Base-by-base conservation (phyloP, 192 early-diverging fungal genomes). In the Backusella macrospora region DNA sequence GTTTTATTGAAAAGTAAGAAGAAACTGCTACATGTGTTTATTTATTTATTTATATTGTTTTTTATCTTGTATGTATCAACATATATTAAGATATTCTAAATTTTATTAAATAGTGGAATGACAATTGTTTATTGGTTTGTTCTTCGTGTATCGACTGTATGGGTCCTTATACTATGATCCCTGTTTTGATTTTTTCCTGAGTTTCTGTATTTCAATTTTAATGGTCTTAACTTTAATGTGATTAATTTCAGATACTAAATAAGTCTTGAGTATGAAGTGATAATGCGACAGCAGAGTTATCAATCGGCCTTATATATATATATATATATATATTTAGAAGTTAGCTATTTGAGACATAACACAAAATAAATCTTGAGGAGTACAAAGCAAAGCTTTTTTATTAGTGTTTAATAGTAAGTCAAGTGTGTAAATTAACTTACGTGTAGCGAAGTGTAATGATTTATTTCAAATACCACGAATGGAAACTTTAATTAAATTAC, bases 41-140 rank as follows among this genome's bases (percentile, higher is more conserved):
- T 59, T 59, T 59, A 59, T 59, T 59, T 59, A 59, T 59, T 26
- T 21, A 59, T 23, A 59, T 59, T 23, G 26, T 23, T 26, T 59
- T 26, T 26, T 23, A 9, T 43, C 1, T 43, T 10, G 42, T 9
- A 43, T 4, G 21, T 59, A 59, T 26, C 10, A 59, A 59, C 21
- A 59, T 7, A 59, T 59, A 18, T 26, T 59, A 59, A 59, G 21
- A 59, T 26, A 26, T 59, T 59, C 52, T 59, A 59, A 59, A 59
- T 59, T 59, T 21, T 59, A 59, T 59, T 12, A 59, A 3, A 59
- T 59, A 59, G 8, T 26, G 52, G 52, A 59, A 59, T 59, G 52
- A 18, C 13, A 59, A 59, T 59, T 59, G 52, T 59, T 59, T 59
- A 59, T 59, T 59, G 52, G 52, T 59, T 12, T 59, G 26, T 59